Conservation (phyloP, 139 green algal species). For the Spirogloea muscicola region DNA sequence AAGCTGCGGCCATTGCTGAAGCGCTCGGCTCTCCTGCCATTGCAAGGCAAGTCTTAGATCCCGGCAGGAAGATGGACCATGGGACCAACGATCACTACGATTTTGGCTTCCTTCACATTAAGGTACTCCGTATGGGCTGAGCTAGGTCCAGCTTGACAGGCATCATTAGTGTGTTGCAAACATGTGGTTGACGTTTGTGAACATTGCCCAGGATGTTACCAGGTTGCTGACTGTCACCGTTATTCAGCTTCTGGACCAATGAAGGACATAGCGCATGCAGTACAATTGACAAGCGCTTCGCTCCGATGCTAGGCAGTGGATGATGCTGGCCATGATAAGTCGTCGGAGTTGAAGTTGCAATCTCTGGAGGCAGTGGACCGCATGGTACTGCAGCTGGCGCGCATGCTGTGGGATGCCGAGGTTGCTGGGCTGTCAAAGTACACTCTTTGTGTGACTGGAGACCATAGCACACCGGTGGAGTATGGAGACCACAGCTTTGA, state of each 20-base stretch:
- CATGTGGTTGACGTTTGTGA: no score
- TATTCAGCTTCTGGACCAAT: no score
- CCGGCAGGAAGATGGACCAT: background rate
- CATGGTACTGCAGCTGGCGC: constrained; percentile 79
- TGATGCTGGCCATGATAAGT: constrained; percentile 84
- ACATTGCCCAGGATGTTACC: no score
- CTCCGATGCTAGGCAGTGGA: constrained; percentile 79
- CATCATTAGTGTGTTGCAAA: no score
- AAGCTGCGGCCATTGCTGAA: constrained; percentile 56
- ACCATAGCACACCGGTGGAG: constrained; percentile 89
- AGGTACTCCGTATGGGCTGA: no score
- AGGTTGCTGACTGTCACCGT: no score
- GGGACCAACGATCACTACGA: constrained; percentile 28
- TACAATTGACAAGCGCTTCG: no score
- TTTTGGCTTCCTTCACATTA: constrained; percentile 73
- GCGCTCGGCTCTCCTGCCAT: no score
- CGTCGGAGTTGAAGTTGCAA: constrained; percentile 67
- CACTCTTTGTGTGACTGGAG: constrained; percentile 65
- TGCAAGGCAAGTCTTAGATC: no score
- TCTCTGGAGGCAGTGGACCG: constrained; percentile 76
- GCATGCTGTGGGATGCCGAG: constrained; percentile 63
- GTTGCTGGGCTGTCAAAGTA: constrained; percentile 3
- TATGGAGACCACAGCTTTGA: constrained; percentile 92
- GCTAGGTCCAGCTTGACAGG: no score
- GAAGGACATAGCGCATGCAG: no score